Evolutionary conservation across 176 grass and related monocot species (phyloP), one percentile per base, ranked within the genome.

Genomic region (Musa beccarii): DNA sequence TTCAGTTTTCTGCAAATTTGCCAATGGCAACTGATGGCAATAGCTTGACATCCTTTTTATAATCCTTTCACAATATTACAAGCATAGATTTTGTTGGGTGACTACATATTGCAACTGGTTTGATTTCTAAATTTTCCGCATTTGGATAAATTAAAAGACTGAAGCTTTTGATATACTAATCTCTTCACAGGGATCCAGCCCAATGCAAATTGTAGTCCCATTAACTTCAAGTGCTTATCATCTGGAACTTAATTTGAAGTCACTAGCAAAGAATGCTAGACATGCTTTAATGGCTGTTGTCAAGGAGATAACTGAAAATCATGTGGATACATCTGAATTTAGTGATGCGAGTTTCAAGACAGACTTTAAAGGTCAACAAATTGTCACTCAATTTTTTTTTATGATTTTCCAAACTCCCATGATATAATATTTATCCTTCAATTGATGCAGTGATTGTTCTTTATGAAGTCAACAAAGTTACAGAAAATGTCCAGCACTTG

Each of bases 381-480:
- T 74, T 63, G 29, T 43, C 77, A 15, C 3, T 87, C 59, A 72
- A 11, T 3, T 25, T 22, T 20, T 1, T 69, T 3, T 51, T 80
- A 29, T 10, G 68, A 29, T 4, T 55, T 76, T 16, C 15, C 13
- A 1, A 29, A 26, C 72, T 72, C 69, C 53, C 20, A 76, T 76
- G 49, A 56, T 69, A 59, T 84, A 66, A 79, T 52, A 73, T 59
- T 11, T 10, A 9, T 85, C 50, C 25, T 65, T 69, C 82, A 11
- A 81, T 82, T n/a, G 52, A 86, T 84, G 8, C 83, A 92, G 86
- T 92, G 71, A 75, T 92, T 74, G 75, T 92, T 86, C 81, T 92
- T 21, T 84, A 86, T 62, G 83, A 82, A 50, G 83, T 92, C 57
- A 83, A 92, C 65, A 86, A 88, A 84, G 84, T 78, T 28, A 88